Evolutionary conservation across 345 rosid genomes (phyloP), one percentile per base, ranked within the genome.

Genomic region (Lumnitzera racemosa): DNA sequence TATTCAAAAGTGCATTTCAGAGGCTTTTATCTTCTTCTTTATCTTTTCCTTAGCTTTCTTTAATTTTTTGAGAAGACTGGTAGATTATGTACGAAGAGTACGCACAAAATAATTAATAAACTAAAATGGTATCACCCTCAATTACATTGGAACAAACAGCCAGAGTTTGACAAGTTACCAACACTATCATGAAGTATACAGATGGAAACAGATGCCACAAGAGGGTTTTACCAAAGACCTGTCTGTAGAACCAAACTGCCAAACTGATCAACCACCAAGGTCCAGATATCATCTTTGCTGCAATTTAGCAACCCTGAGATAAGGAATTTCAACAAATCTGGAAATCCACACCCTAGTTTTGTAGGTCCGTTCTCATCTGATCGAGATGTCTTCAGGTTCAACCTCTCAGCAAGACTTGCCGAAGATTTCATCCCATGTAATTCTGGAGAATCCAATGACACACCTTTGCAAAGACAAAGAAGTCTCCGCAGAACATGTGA

Each of bases 401-500:
- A 80, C 62, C 95, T 84, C 66, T 77, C 78, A 0, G 89, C 92
- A 67, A 88, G 74, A 82, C 63, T 47, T 58, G 75, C 60, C 20
- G 90, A 75, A 66, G 92, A 74, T 71, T 90, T 90, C 41, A 75
- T 58, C 56, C 88, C 83, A 73, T 78, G 90, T 73, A 73, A 81
- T 59, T 78, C 92, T 10, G 81, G 68, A 62, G 96, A 81, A 69
- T 86, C 92, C 65, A 81, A 65, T 12, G 90, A 81, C 58, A 78
- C 85, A 63, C 97, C 99, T 70, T 85, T 86, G 72, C 88, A 88
- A 59, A 94, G 86, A 79, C 96, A 84, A 59, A 94, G 86, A 75
- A 90, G 84, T 69, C 88, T 83, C 43, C 99, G 88, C 46, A 94
- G 89, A 75, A 94, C 99, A 73, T 90, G 96, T 65, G 97, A 94